A percentile compares a stretch with the other conserved stretches of the same genome.
Conservation (phyloP, 179 eudicot genomes). For the Corrigiola litoralis region DNA sequence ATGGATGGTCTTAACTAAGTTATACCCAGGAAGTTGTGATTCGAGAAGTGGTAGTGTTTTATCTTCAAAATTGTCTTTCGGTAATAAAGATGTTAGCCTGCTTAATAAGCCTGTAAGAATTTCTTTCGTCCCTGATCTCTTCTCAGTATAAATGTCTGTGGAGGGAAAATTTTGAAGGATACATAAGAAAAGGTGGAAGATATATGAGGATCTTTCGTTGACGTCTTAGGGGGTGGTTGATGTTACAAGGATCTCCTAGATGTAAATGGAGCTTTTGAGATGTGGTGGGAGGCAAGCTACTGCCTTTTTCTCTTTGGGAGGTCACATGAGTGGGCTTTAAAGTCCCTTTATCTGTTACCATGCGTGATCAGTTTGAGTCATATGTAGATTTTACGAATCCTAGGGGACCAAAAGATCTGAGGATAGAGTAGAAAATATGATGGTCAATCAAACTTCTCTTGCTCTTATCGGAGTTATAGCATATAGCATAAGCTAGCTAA, state of each 20-base stretch:
- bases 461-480: too few relatives aligned
- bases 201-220: slow-evolving; percentile 13
- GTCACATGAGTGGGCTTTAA: slow-evolving; percentile 24
- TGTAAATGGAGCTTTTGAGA: slow-evolving; percentile 14
- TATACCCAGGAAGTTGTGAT: too few relatives aligned
- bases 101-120: too few relatives aligned
- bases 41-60: too few relatives aligned
- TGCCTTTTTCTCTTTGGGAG: slow-evolving; percentile 12
- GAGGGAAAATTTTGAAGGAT: slow-evolving; percentile 24
- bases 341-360: slow-evolving; percentile 20
- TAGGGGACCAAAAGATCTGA: slow-evolving; percentile 12
- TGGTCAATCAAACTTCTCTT: background rate
- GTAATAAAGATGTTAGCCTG: too few relatives aligned
- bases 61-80: too few relatives aligned
- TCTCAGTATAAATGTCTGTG: slow-evolving; percentile 1
- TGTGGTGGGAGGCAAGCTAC: slow-evolving; percentile 14
- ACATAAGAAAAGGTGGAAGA: slow-evolving; percentile 12
- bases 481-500: background rate
- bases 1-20: slow-evolving; percentile 14
- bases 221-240: slow-evolving; percentile 4
- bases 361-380: slow-evolving; percentile 17
- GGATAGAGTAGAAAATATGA: slow-evolving; percentile 13
- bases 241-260: slow-evolving; percentile 3
- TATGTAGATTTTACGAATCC: slow-evolving; percentile 21
- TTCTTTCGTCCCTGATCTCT: background rate